phyloP scores from a whole-genome alignment of 2,329 filamentous ascomycete genomes.

The Verticillium albo-atrum region DNA sequence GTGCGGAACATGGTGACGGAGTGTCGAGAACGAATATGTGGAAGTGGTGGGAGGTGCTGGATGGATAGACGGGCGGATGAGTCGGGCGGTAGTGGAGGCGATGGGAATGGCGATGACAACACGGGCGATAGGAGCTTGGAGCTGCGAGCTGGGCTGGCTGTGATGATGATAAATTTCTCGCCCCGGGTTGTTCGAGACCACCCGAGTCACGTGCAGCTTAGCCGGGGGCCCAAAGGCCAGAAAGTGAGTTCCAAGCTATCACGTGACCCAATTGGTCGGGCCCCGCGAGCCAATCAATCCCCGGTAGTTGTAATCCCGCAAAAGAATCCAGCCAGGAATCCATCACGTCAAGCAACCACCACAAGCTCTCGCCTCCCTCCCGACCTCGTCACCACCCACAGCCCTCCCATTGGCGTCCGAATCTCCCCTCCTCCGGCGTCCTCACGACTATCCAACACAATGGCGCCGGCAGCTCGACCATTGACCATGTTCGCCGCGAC shows the following conservation, averaged over 20 bases:
- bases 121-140: not conserved
- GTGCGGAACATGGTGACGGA: constrained; percentile 79
- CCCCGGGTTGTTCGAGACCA: constrained; percentile 1
- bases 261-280: constrained; percentile 6
- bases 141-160: not conserved
- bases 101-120: not conserved
- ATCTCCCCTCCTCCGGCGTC: not conserved
- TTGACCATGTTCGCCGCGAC: constrained; percentile 13
- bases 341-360: constrained; percentile 11
- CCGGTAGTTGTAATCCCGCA: constrained; percentile 16
- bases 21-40: not conserved
- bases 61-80: not conserved
- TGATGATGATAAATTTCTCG: constrained; percentile 17
- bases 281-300: constrained; percentile 10
- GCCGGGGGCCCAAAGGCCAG: too few species aligned
- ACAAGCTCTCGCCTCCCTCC: constrained; percentile 7
- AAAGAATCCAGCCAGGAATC: constrained; percentile 11
- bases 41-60: not conserved
- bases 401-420: not conserved
- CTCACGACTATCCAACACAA: not conserved
- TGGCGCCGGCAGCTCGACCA: constrained; percentile 1
- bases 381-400: constrained; percentile 3
- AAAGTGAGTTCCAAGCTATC: not conserved
- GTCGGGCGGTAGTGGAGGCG: not conserved
- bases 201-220: constrained; percentile 8